Percentiles rank a stretch among this genome's conserved stretches.
These are phyloP conservation scores for Colletotrichum sansevieriae DNA, from an alignment of 2,329 filamentous ascomycete genomes.

Conservation along the genomic window DNA sequence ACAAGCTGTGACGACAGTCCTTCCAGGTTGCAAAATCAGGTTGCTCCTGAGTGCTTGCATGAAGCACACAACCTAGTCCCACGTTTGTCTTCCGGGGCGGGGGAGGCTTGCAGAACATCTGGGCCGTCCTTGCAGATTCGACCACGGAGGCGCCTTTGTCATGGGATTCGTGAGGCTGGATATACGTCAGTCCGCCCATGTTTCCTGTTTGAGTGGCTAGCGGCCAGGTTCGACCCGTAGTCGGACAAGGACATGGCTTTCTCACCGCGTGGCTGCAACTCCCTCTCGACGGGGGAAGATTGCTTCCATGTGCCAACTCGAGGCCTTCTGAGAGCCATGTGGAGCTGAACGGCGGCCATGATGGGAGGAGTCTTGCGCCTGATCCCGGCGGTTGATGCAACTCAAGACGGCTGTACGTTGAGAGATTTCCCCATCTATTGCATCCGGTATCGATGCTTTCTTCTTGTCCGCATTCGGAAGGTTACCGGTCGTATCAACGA, in stretches of 20 bases:
- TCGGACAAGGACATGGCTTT: conserved; percentile 28
- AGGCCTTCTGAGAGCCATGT: conserved; percentile 2
- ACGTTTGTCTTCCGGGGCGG: not conserved
- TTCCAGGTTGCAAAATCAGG: not conserved
- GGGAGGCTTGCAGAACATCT: not conserved
- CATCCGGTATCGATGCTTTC: conserved; percentile 16
- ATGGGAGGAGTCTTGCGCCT: conserved; percentile 11
- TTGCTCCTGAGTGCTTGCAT: conserved; percentile 30
- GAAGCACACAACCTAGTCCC: conserved; percentile 16
- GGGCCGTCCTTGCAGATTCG: conserved; percentile 6
- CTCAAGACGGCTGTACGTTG: conserved; percentile 29
- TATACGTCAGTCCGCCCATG: not conserved
- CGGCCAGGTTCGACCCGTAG: conserved; percentile 1
- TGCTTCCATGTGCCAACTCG: conserved; percentile 9
- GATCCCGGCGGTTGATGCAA: conserved; percentile 33
- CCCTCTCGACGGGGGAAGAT: conserved; percentile 23
- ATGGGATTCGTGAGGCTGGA: not conserved
- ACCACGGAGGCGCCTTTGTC: not conserved
- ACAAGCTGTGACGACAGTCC: conserved; percentile 8
- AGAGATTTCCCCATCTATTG: conserved; percentile 12
- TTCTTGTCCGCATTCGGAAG: conserved; percentile 10
- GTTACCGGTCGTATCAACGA: conserved; percentile 13
- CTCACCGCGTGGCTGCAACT: not conserved
- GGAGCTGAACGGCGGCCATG: conserved; percentile 7
- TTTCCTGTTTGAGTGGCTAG: conserved; percentile 31